Evolutionary conservation across 176 grass and related monocot species (phyloP), one percentile per base, ranked within the genome.

Genomic region (Calamus simplicifolius): DNA sequence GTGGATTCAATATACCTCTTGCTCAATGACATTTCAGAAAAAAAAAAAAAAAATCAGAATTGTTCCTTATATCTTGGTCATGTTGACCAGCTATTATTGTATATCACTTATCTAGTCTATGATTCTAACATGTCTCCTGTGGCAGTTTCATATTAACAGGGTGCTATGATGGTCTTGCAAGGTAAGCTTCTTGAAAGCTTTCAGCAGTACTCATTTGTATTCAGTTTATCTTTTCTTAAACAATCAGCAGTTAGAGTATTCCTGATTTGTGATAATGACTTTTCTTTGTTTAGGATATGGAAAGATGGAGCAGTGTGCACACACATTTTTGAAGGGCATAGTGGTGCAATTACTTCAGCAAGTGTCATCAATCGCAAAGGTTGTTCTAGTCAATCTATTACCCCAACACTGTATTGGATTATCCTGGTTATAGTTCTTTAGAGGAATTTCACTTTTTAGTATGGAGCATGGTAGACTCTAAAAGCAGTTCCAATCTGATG

Each of bases 81-180:
- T 43, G 12, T 43, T 43, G 35, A 43, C 35, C 35, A 43, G 35
- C 35, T 43, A 43, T 43, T 43, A 13, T 43, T 43, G 7, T 43
- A 43, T 43, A 12, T 43, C 35, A 43, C 35, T 23, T 23, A 43
- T 43, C 8, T 12, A 12, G 10, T 43, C 35, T 43, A 43, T 10
- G 2, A 43, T 27, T 17, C 29, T 50, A 61, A 23, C 27, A 48
- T 63, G 16, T 73, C 18, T 38, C 1, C 14, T 14, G 28, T 85
- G 66, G 52, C 93, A 98, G 93, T 69, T 85, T 80, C 55, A 68
- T 98, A 83, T 75, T 98, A 58, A 85, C 93, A 51, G 93, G 93
- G 50, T 89, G 78, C 68, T 92, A 89, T 19, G 93, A 98, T 71
- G 79, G 84, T 59, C 62, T 89, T 70, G 73, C 87, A 64, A 89